Percentiles rank a stretch among this genome's conserved stretches.
phyloP scores from a whole-genome alignment of 139 green algal genomes.

The Zygnema cylindricum region DNA sequence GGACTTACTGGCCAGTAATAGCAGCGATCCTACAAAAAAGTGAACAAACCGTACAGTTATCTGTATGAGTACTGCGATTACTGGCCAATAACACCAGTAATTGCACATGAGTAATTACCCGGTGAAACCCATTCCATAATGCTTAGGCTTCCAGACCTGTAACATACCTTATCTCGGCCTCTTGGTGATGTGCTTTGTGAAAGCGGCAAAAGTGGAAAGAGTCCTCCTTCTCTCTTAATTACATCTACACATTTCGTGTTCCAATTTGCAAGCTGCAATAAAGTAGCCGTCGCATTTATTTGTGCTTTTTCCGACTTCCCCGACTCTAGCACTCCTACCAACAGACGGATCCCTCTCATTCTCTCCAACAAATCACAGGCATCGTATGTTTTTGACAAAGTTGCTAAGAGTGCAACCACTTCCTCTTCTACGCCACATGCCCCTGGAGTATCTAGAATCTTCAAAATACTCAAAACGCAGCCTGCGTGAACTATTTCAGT shows the following conservation, averaged over 20 bases:
- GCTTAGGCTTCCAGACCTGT: too few relatives aligned
- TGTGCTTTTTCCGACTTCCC: conserved; percentile 12
- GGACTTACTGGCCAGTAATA: too few relatives aligned
- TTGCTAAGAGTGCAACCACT: not conserved
- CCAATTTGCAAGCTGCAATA: not conserved
- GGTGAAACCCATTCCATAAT: too few relatives aligned
- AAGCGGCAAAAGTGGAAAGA: not conserved
- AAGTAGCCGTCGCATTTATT: not conserved
- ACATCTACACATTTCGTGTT: not conserved
- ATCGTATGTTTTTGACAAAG: conserved; percentile 1
- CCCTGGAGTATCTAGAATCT: conserved; percentile 11
- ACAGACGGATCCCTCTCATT: not conserved
- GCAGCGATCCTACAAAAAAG: too few relatives aligned
- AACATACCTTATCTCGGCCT: not conserved
- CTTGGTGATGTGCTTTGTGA: not conserved
- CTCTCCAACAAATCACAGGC: conserved; percentile 6
- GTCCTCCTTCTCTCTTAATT: not conserved
- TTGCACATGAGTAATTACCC: too few relatives aligned
- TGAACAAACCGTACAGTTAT: too few relatives aligned
- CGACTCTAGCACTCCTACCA: conserved; percentile 40
- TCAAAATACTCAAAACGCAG: conserved; percentile 2
- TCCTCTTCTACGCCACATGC: conserved; percentile 25
- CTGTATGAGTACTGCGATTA: too few relatives aligned
- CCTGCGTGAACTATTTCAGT: conserved; percentile 12
- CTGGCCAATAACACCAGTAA: too few relatives aligned